These are phyloP conservation scores for Cadophora luteo-olivacea DNA, from an alignment of 2,329 filamentous ascomycete genomes.

Conservation along the genomic window DNA sequence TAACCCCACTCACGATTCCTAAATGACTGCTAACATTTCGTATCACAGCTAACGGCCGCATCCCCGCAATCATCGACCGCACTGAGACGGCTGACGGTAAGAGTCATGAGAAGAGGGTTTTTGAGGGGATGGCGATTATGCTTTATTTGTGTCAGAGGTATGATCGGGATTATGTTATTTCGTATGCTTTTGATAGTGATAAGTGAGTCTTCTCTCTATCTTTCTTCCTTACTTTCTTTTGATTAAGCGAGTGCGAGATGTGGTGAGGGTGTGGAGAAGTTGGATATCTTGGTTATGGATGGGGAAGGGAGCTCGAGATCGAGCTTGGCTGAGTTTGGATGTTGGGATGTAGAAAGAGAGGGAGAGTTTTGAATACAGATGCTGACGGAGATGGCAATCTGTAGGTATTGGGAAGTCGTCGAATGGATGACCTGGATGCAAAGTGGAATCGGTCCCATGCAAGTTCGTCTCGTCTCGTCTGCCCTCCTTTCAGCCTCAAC, in stretches of 20 bases:
- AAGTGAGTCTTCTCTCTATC: slow-evolving; percentile 20
- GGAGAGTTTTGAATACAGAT: too few relatives aligned
- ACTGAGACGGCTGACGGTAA: slow-evolving; percentile 69
- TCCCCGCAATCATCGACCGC: slow-evolving; percentile 80
- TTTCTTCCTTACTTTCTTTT: too few relatives aligned
- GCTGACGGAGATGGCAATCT: too few relatives aligned
- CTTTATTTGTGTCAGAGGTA: slow-evolving; percentile 82
- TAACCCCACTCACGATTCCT: too few relatives aligned
- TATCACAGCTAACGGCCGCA: slow-evolving; percentile 77
- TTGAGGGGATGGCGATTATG: slow-evolving; percentile 82
- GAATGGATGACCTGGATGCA: slow-evolving; percentile 71
- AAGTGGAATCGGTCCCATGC: slow-evolving; percentile 81
- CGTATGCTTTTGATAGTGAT: slow-evolving; percentile 69
- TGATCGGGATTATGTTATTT: slow-evolving; percentile 79
- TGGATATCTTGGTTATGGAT: neutral
- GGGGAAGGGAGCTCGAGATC: neutral
- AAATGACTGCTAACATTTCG: too few relatives aligned
- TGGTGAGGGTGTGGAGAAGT: too few relatives aligned
- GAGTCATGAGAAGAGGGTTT: slow-evolving; percentile 65
- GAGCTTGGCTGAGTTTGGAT: too few relatives aligned
- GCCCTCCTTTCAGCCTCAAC: too few relatives aligned
- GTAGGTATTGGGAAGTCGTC: slow-evolving; percentile 77
- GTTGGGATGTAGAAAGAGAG: neutral
- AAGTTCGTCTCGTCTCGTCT: too few relatives aligned
- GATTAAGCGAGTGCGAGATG: too few relatives aligned